These are phyloP conservation scores for Lycium barbarum DNA, from an alignment of 257 asterid species.

Conservation along the genomic window DNA sequence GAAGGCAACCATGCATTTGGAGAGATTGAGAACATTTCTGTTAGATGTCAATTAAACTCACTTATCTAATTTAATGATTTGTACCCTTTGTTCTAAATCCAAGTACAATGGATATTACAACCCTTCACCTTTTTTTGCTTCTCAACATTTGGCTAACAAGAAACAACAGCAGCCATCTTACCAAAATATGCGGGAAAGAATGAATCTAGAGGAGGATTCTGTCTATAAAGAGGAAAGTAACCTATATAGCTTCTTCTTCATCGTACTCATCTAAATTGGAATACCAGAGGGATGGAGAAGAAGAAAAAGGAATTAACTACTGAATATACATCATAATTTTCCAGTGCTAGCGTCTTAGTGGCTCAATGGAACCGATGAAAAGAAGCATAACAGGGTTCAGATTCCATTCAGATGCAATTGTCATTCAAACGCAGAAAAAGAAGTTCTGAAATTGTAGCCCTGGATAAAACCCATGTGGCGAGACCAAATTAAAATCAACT, in stretches of 20 bases:
- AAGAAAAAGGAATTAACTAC: constrained; percentile 11
- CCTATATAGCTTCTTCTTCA: background rate
- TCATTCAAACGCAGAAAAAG: constrained; percentile 13
- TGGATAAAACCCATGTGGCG: background rate
- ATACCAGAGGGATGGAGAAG: constrained; percentile 10
- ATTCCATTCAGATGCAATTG: background rate
- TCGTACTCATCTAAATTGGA: background rate
- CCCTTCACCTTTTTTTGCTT: background rate
- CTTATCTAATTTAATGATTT: background rate
- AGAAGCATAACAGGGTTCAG: constrained; percentile 19
- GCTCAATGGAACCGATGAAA: constrained; percentile 12
- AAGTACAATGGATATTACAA: background rate
- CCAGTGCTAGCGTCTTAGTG: background rate
- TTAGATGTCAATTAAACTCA: background rate
- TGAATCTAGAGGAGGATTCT: constrained; percentile 13
- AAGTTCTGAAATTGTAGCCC: constrained; percentile 13
- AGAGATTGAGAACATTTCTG: constrained; percentile 20
- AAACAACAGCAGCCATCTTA: background rate
- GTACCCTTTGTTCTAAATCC: background rate
- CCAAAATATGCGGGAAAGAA: background rate
- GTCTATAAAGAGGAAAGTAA: constrained; percentile 1
- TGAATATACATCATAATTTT: background rate
- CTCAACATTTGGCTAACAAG: background rate
- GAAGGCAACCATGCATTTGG: constrained; percentile 4
- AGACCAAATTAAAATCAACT: background rate